Percentiles rank a stretch among this genome's conserved stretches.
Evolutionary conservation across 2,329 filamentous ascomycete species (phyloP).

Genomic region (Aspergillus spinulosporus): DNA sequence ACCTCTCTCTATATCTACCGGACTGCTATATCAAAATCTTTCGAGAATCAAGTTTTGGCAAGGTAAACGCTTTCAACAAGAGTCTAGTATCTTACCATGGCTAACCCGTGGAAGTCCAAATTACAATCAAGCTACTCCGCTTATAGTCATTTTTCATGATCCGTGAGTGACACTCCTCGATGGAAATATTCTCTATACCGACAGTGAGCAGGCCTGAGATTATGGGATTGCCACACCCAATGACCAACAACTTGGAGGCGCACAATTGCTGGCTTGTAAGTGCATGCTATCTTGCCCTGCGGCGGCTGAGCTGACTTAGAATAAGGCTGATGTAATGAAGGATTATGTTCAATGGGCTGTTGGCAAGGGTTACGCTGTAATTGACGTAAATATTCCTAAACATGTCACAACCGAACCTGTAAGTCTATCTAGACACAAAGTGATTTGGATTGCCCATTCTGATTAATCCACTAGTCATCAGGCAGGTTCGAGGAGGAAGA

Average conservation of each 20-base stretch:
- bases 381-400: slow-evolving; percentile 88
- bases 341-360: slow-evolving; percentile 83
- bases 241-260: slow-evolving; percentile 72
- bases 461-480: slow-evolving; percentile 31
- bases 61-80: slow-evolving; percentile 52
- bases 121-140: slow-evolving; percentile 64
- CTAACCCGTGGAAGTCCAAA: slow-evolving; percentile 52
- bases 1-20: slow-evolving; percentile 76
- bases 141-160: slow-evolving; percentile 88
- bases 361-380: slow-evolving; percentile 73
- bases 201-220: slow-evolving; percentile 63
- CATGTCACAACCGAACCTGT: slow-evolving; percentile 68
- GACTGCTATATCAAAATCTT: slow-evolving; percentile 70
- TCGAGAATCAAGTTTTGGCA: slow-evolving; percentile 82
- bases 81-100: neutral
- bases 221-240: slow-evolving; percentile 64
- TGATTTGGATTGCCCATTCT: slow-evolving; percentile 13
- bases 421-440: slow-evolving; percentile 24
- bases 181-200: neutral
- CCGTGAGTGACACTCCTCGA: slow-evolving; percentile 58
- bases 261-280: slow-evolving; percentile 89
- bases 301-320: slow-evolving; percentile 27
- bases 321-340: slow-evolving; percentile 75
- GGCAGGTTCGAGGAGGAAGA: slow-evolving; percentile 49
- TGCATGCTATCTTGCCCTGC: slow-evolving; percentile 27